Base-by-base conservation (phyloP, 331 rosid genomes). In the Acacia pycnantha region DNA sequence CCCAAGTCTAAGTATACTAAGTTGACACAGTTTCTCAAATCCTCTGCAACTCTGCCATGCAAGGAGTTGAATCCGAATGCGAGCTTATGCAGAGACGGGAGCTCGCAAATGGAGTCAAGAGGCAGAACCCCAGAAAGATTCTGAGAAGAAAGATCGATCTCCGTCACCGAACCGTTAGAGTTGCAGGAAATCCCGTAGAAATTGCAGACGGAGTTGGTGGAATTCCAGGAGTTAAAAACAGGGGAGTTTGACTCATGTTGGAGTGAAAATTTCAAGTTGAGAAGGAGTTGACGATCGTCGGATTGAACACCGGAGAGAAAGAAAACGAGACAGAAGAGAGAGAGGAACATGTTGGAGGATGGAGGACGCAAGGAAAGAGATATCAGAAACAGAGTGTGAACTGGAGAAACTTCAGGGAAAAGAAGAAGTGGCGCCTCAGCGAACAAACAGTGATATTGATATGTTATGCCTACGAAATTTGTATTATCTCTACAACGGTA, bases 131-230 rank as follows among this genome's bases (percentile, higher is more conserved):
- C 99, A 1, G 95, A 82, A 0, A 96, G 84, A 0, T 24, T 79
- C 50, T 56, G 75, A 5, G 77, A 2, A 9, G 98, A 87, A 6
- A 96, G 94, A 27, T 92, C 82, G 69, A 96, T 92, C 73, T 85
- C 95, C 8, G 75, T 56, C 16, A 96, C 95, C 2, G 79, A 86
- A 3, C 64, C 54, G 0, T 46, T 5, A 6, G 86, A 70, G 67
- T 89, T 82, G 88, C 99, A 96, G 3, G 83, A 37, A 24, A 96
- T 69, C 27, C 99, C 98, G 6, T 58, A 1, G 87, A 96, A 96
- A 6, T 10, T 54, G 86, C 97, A 90, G 0, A 73, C 5, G 19
- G 88, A 4, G 8, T 0, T 77, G 66, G 77, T 48, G 73, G 82
- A 7, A 15, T 70, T 72, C 99, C 99, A 96, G 1, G 94, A 70